Conservation (phyloP, 225 moss, liverwort and hornwort species). For the Sphagnum tenellum region DNA sequence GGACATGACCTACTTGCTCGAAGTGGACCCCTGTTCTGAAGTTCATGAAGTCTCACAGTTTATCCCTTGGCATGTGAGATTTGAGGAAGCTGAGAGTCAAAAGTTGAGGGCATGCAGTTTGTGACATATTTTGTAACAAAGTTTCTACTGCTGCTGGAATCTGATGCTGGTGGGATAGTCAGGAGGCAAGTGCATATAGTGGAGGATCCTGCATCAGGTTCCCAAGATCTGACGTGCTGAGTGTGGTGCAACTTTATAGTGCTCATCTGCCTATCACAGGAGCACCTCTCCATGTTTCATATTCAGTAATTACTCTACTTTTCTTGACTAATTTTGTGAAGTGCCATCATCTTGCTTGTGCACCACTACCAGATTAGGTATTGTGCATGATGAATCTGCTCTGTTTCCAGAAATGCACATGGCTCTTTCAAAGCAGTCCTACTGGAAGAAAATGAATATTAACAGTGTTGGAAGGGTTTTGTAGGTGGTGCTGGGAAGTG, state of each 20-base stretch:
- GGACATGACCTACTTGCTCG: neutral
- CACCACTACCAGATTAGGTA: neutral
- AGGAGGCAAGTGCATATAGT: slow-evolving; percentile 41
- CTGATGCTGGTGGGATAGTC: slow-evolving; percentile 22
- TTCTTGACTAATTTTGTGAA: neutral
- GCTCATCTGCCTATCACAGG: slow-evolving; percentile 21
- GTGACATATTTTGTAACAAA: neutral
- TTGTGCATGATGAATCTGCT: neutral
- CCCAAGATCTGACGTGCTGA: slow-evolving; percentile 19
- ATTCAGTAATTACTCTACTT: slow-evolving; percentile 22
- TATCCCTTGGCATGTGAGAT: too few species aligned
- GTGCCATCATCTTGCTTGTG: neutral
- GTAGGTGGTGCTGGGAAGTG: slow-evolving; percentile 24
- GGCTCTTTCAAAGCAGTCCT: neutral
- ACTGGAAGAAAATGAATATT: neutral
- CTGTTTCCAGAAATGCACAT: neutral
- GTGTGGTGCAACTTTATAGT: slow-evolving; percentile 29
- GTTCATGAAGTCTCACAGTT: too few species aligned
- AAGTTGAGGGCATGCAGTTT: neutral
- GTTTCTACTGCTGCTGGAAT: neutral
- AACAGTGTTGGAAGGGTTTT: slow-evolving; percentile 4
- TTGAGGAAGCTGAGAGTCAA: neutral
- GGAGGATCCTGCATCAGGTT: slow-evolving; percentile 66
- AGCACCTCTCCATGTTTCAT: slow-evolving; percentile 22
- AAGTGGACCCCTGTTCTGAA: too few species aligned